Evolutionary conservation across 1,284 basidiomycete genomes (phyloP), one percentile per base, ranked within the genome.

Genomic region (Cutaneotrichosporon cyanovorans): DNA sequence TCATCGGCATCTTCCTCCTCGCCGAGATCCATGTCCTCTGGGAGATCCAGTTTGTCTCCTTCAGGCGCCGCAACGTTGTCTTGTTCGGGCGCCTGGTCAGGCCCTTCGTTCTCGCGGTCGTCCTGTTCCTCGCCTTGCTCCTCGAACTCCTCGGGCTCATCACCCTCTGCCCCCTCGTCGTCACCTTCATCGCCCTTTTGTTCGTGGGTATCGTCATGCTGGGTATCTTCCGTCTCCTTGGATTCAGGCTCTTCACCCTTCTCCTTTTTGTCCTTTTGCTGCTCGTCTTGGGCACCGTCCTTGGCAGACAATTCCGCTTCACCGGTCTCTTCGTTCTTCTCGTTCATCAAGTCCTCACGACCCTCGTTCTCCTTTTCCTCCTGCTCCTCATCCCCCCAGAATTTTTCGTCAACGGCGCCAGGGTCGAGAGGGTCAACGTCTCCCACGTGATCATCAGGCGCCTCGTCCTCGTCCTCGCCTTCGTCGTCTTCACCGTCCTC

Each of bases 401-500:
- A 77, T 73, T 97, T 97, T 73, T 98, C 93, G 63, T 98, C 93
- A 10, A 96, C 81, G 0, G 84, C 83, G 21, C 81, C 78, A 8
- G 88, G 86, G 69, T 96, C 91, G n/a, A 81, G 75, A 2, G 82
- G 80, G 69, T 95, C 90, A 35, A 96, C 76, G 51, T 92, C 80
- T 22, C 83, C 90, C 21, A 93, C 71, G 48, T 84, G 82, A 57
- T 97, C 92, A 37, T 96, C 89, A 34, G 83, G 80, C 3, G 76
- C 67, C 21, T 65, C 75, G 19, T 78, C 79, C 4, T 81, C 81
- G 2, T 77, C 75, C 2, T 76, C 72, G 15, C 74, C 74, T 2
- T 76, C 76, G 14, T 77, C 77, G 0, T 79, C 76, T 2, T 78
- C 77, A 19, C 77, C 77, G 10, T 76, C 76, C 3, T 83, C 82